Evolutionary conservation across 1,284 basidiomycete species (phyloP), one percentile per base, ranked within the genome.

Genomic region (Cryptococcus sp.): DNA sequence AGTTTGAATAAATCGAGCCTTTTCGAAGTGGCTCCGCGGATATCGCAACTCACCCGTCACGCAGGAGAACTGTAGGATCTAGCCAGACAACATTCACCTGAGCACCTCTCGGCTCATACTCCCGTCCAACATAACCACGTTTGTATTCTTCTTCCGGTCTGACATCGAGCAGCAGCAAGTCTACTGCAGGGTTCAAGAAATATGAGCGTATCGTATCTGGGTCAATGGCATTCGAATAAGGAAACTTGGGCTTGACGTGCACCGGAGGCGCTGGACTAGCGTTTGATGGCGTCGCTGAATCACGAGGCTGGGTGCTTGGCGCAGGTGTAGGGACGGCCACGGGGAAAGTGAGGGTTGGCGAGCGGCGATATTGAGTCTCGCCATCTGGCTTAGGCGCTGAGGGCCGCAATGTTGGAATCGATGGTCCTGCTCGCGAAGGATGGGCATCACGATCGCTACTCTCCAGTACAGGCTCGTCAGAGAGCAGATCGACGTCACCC

Each of bases 151-250:
- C 84, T 41, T 91, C 82, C 10, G 85, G 83, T 22, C 94, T 84
- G 8, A 95, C 84, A 74, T 98, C 94, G 23, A 97, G 80, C 16
- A 97, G 72, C 5, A 98, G 80, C 6, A 93, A 83, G 51, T 86
- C 86, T 63, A 86, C 79, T 19, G 84, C 80, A 1, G 68, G 73
- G 50, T 82, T 81, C 46, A 79, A 64, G 61, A 89, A 78, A 71
- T 87, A 91, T 1, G 81, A 78, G 50, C 82, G 79, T 34, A 95
- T 75, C 15, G 85, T 83, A 54, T 81, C 81, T 3, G 90, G 86
- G 46, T 80, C 80, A 25, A 88, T 83, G 3, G 84, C 81, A 63
- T 84, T 87, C 8, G 84, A 81, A 37, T 79, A 76, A 0, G 84
- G 83, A 41, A 86, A 80, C 47, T 82, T 81, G 37, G 81, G 75